Base-by-base conservation (phyloP, 805 yeast species). In the Pichia heedii region DNA sequence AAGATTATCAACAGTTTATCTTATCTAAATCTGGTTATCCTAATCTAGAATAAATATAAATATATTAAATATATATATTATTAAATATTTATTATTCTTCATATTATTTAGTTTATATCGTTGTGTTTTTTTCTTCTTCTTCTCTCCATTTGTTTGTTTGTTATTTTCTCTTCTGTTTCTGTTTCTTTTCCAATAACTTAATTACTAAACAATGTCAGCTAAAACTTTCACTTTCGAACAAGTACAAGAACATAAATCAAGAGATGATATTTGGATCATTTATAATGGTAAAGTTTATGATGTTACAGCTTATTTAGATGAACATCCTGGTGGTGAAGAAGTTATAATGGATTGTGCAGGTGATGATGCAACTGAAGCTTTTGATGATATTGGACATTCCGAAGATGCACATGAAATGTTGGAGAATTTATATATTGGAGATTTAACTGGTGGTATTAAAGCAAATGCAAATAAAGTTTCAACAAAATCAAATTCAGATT, bases 301-400 rank as follows among this genome's bases (percentile, higher is more conserved):
- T 60, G 72, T 84, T 26, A 73, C 90, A 7, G 66, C 69, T 29
- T 88, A 89, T 62, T 69, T 83, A 43, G 71, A 76, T 16, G 77
- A 74, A 39, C 97, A 90, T 62, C 97, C 97, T 3, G 68, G 69
- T 52, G 81, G 81, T 36, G 80, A 79, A 40, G 74, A 81, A 56
- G 85, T 90, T 44, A 73, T 90, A 36, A 62, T 79, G 47, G 81
- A 81, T 48, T 85, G 85, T 54, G 96, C 93, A 18, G 95, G 93
- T 4, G 67, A 63, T 5, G 88, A 82, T 58, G 84, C 85, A 32
- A 75, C 87, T 27, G 82, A 76, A 57, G 78, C 81, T 22, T 82
- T 82, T 57, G 77, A 76, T 53, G 96, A 87, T 58, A 89, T 93
- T 60, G 99, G 99, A 30, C 99, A 93, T 68, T 87, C 97, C 30